Evolutionary conservation across 768 basidiomycete genomes (phyloP), one percentile per base, ranked within the genome.

Genomic region (Pleurotus sapidus): DNA sequence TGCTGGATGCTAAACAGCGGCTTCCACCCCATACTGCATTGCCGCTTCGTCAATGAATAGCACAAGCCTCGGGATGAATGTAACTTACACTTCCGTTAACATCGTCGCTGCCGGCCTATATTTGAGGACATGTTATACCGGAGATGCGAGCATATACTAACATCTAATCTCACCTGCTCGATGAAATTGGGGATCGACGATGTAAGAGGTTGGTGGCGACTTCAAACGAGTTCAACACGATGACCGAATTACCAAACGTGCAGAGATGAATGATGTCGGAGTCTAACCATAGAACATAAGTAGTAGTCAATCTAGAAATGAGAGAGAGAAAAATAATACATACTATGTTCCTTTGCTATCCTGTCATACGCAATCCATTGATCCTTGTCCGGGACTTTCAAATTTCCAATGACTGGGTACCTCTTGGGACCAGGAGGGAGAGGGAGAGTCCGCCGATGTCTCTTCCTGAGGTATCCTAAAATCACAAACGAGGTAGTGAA

Each of bases 181-280:
- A 78, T 60, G 77, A 80, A 14, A 73, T 72, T 3, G 70, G 46
- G 0, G 76, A 74, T 24, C 72, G 63, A 58, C 74, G 78, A 20
- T 76, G 72, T 17, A 80, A 67, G 0, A 80, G 65, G 0, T 80
- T 77, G 8, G 60, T 65, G 0, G 72, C 74, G 4, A 65, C 66
- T 43, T 72, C 60, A 23, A 66, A 61, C 11, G 68, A 70, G 48
- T 75, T 76, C 30, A 80, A 42, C 4, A 79, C 61, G 25, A 80
- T 63, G 15, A 78, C 59, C 18, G 67, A 61, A 9, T 62, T 63
- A 4, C 75, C 73, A 8, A 69, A 57, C 5, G 66, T 64, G 17
- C 66, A 57, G 20, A 72, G 20, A 56, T 71, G 66, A 4, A 75
- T 40, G 2, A 74, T 62, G 27, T 69, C 69, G n/a, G 68, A 70